Evolutionary conservation across 2,329 filamentous ascomycete species (phyloP).

Genomic region (Ilyonectria mors-panacis): DNA sequence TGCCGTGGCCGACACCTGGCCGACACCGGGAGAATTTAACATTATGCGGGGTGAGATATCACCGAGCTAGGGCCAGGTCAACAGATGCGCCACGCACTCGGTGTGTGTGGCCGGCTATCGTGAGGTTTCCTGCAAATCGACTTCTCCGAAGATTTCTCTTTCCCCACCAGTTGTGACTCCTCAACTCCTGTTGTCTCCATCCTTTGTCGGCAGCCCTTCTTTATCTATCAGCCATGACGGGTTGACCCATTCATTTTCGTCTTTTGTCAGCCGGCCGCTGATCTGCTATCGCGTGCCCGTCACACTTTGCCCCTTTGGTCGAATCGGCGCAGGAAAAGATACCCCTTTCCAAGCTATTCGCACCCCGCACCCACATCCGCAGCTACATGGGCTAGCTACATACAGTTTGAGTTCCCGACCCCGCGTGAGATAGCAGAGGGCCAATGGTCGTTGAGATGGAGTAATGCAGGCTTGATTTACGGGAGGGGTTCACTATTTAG

Average conservation of each 20-base stretch:
- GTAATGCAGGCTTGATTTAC: slow-evolving; percentile 9
- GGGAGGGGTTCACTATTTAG: slow-evolving; percentile 28
- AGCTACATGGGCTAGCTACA: background rate
- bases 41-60: too few relatives aligned
- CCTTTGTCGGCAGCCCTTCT: background rate
- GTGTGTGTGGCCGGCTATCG: too few relatives aligned
- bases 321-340: background rate
- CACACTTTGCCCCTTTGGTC: background rate
- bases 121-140: too few relatives aligned
- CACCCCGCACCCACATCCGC: background rate
- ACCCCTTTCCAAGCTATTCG: background rate
- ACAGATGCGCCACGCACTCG: too few relatives aligned
- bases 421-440: background rate
- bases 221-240: background rate
- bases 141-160: slow-evolving; percentile 25
- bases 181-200: background rate
- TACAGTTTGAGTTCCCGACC: background rate
- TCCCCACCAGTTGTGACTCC: too few relatives aligned
- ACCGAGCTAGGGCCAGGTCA: too few relatives aligned
- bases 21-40: too few relatives aligned
- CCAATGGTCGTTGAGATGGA: background rate
- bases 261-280: background rate
- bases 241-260: background rate
- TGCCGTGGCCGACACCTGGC: too few relatives aligned
- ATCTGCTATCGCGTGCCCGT: background rate